Evolutionary conservation across 1,139 yeast species (phyloP).

Genomic region (Candida neerlandica): DNA sequence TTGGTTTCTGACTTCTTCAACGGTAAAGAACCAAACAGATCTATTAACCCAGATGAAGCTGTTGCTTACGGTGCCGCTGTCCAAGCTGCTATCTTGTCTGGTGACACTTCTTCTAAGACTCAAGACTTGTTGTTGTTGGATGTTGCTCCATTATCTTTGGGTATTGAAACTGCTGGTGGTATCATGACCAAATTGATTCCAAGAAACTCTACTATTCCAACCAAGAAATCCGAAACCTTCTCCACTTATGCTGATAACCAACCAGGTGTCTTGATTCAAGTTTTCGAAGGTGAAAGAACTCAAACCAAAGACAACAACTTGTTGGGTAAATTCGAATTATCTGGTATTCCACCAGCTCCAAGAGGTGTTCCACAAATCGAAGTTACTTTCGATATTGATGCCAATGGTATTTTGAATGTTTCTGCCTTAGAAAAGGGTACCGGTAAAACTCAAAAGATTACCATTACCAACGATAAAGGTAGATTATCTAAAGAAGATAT

Average conservation of each 20-base stretch:
- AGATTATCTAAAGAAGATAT: conserved; percentile 55
- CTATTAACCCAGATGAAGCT: conserved; percentile 98
- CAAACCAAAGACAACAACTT: conserved; percentile 93
- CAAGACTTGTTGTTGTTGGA: conserved; percentile 85
- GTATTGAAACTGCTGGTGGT: conserved; percentile 98
- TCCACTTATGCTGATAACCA: conserved; percentile 97
- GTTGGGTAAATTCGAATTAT: conserved; percentile 92
- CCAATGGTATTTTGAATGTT: conserved; percentile 93
- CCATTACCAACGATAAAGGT: conserved; percentile 54
- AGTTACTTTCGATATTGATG: conserved; percentile 92
- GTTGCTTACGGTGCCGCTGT: conserved; percentile 99
- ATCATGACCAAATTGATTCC: conserved; percentile 96
- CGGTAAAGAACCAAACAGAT: conserved; percentile 93
- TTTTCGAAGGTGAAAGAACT: conserved; percentile 96
- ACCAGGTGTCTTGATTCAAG: conserved; percentile 95
- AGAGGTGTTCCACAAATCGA: conserved; percentile 98
- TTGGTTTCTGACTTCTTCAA: conserved; percentile 96
- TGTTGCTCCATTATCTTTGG: conserved; percentile 92
- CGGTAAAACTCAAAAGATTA: conserved; percentile 61
- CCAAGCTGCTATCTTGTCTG: conserved; percentile 87
- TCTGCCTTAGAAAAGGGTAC: conserved; percentile 96
- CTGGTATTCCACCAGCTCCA: conserved; percentile 97
- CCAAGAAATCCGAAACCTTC: conserved; percentile 94
- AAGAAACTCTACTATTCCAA: conserved; percentile 96
- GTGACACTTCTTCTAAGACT: conserved; percentile 65